Base-by-base conservation (phyloP, 139 green algal genomes). In the Chlorella vulgaris region DNA sequence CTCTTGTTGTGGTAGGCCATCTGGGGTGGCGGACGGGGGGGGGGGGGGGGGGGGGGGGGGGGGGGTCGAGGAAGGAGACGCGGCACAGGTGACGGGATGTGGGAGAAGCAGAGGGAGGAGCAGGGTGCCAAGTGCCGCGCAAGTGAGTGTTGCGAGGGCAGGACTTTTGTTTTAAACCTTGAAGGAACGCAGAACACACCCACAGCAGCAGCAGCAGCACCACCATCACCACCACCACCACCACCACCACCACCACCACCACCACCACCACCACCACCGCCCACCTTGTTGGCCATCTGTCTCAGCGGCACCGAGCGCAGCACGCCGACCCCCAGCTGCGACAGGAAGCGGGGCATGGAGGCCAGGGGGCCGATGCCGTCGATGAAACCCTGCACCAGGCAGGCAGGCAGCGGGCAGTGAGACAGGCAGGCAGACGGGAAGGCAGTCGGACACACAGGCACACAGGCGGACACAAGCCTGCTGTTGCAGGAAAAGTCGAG, bases 1-100 rank as follows among this genome's bases (percentile, higher is more conserved):
- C 82, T 69, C 77, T 95, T 94, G 87, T 98, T 81, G 62, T 87
- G 88, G 85, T 98, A 98, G 0, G 93, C 90, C 90, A 97, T 93
- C 74, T 92, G 74, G 3, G 35, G 15, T 69, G 62, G 62, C 4
- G 24, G 26, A 40, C 0, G 40, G 28, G 39, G 24, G 28, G 40
- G 26, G 3, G 10, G 28, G 5, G 28, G 68, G 18, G 29, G 18
- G 63, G 26, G 66, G 2, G 1, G 33, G 36, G n/a, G n/a, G n/a
- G n/a, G n/a, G n/a, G n/a, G n/a, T n/a, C n/a, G 13, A 6, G 28
- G 26, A n/a, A 22, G 68, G 35, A n/a, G n/a, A n/a, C n/a, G n/a
- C n/a, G n/a, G n/a, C n/a, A n/a, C 26, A 58, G 68, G 24, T 28
- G 28, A 10, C 24, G 24, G 24, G 3, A 13, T 24, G 40, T 18